Evolutionary conservation across 2,329 filamentous ascomycete genomes (phyloP).

Genomic region (Colletotrichum gloeosporioides): DNA sequence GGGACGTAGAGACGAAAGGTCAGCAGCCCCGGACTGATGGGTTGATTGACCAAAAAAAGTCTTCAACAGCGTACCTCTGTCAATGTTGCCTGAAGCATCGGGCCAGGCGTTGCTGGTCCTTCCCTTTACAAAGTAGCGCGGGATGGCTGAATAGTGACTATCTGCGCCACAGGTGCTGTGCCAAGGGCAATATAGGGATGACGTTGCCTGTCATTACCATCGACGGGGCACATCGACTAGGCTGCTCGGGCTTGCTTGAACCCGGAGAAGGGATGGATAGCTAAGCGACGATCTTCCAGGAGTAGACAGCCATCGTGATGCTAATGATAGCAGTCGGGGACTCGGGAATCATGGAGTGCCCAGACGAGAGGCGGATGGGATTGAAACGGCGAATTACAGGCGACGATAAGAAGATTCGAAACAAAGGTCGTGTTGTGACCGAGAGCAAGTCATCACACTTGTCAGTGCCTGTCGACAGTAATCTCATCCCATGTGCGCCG

Average conservation of each 20-base stretch:
- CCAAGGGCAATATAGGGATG: background rate
- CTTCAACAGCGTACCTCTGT: background rate
- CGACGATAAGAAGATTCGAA: background rate
- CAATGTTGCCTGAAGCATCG: background rate
- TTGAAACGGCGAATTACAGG: background rate
- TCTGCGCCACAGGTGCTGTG: background rate
- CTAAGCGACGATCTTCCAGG: background rate
- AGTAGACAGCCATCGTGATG: background rate
- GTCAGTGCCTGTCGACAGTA: background rate
- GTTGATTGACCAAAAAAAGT: background rate
- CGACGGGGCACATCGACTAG: background rate
- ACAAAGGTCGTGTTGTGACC: background rate
- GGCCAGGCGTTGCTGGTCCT: background rate
- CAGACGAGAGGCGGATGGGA: background rate
- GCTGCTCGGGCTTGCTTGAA: background rate
- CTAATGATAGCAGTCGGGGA: background rate
- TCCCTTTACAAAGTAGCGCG: background rate
- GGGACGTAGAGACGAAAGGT: background rate
- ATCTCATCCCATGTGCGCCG: background rate
- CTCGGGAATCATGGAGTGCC: background rate
- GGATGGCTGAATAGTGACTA: background rate
- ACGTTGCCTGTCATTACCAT: background rate
- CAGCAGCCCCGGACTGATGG: background rate
- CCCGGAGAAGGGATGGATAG: background rate
- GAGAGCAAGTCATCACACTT: background rate